These are phyloP conservation scores for Zostera marina DNA, from an alignment of 116 monocot genomes.

Conservation along the genomic window DNA sequence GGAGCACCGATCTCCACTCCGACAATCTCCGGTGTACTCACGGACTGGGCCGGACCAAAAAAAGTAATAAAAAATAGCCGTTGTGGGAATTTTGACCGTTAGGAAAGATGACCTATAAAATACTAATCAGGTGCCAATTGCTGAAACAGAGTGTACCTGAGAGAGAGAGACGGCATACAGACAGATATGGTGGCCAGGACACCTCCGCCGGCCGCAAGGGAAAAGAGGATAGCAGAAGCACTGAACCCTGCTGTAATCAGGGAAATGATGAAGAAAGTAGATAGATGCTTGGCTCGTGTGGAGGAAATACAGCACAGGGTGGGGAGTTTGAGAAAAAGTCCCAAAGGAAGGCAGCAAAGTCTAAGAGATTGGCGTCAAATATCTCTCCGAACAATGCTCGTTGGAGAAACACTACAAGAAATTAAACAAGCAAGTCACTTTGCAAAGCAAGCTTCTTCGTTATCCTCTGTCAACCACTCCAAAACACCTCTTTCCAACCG, in stretches of 20 bases:
- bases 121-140: too few species aligned
- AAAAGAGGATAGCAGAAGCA: slow-evolving; percentile 25
- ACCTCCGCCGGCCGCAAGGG: slow-evolving; percentile 29
- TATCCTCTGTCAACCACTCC: slow-evolving; percentile 15
- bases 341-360: slow-evolving; percentile 72
- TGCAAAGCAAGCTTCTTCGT: slow-evolving; percentile 30
- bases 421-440: slow-evolving; percentile 52
- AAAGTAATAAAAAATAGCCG: slow-evolving; percentile 8
- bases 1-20: too few species aligned
- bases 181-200: slow-evolving; percentile 55
- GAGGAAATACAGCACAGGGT: slow-evolving; percentile 86
- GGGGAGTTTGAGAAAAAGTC: slow-evolving; percentile 49
- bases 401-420: slow-evolving; percentile 69
- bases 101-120: background rate
- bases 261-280: slow-evolving; percentile 80
- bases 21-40: too few species aligned
- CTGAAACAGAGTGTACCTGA: too few species aligned
- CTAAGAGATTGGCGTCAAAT: slow-evolving; percentile 50
- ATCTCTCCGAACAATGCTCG: slow-evolving; percentile 67
- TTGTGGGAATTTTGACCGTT: slow-evolving; percentile 9
- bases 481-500: slow-evolving; percentile 35
- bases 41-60: background rate
- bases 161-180: slow-evolving; percentile 6
- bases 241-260: slow-evolving; percentile 51
- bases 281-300: slow-evolving; percentile 71